These are phyloP conservation scores for Raffaelea arxii DNA, from an alignment of 2,329 filamentous ascomycete species.

Conservation along the genomic window DNA sequence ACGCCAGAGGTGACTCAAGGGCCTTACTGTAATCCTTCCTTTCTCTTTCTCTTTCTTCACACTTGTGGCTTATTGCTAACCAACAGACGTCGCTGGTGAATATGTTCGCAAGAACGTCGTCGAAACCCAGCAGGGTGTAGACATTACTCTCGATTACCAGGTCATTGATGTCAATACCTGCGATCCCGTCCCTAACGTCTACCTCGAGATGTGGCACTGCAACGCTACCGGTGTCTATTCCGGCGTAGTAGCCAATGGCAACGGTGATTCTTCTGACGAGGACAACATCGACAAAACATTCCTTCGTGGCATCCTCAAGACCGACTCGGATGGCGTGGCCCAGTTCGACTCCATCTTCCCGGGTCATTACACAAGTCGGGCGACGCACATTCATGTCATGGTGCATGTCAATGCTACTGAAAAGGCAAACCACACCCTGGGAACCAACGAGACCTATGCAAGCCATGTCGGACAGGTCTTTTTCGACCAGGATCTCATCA, in stretches of 20 bases:
- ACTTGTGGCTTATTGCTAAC: not conserved
- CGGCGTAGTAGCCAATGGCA: conserved; percentile 21
- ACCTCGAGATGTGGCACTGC: conserved; percentile 41
- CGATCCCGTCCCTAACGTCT: conserved; percentile 35
- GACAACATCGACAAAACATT: conserved; percentile 27
- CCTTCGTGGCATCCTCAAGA: conserved; percentile 33
- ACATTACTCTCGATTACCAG: conserved; percentile 40
- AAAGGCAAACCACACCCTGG: conserved; percentile 37
- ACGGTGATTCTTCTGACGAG: conserved; percentile 19
- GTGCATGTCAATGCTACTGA: conserved; percentile 19
- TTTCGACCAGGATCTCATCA: conserved; percentile 46
- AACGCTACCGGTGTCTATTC: conserved; percentile 32
- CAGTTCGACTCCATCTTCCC: conserved; percentile 33
- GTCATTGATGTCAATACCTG: conserved; percentile 45
- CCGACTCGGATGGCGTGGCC: conserved; percentile 28
- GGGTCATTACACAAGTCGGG: conserved; percentile 33
- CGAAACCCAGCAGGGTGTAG: conserved; percentile 36
- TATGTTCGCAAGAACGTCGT: conserved; percentile 36
- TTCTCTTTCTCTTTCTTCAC: not conserved
- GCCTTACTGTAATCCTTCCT: conserved; percentile 31
- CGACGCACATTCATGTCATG: conserved; percentile 27
- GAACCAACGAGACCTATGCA: conserved; percentile 34
- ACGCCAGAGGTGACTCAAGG: conserved; percentile 44
- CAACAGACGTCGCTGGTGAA: conserved; percentile 35
- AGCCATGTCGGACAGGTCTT: conserved; percentile 52